Base-by-base conservation (phyloP, 2,329 filamentous ascomycete species). In the Trichophyton schoenleinii region DNA sequence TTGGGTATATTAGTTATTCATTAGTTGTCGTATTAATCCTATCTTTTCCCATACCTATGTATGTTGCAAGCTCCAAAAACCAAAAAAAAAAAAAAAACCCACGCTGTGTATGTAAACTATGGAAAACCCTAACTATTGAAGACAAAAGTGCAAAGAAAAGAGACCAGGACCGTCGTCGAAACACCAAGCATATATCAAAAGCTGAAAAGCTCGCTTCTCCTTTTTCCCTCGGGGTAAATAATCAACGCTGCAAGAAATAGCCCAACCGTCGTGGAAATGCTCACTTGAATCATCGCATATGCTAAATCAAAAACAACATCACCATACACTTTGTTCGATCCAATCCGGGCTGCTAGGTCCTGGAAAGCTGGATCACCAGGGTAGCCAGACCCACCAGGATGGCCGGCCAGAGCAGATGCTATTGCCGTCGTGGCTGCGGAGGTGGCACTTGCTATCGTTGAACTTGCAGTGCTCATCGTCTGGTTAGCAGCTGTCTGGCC, bases 241-340 rank as follows among this genome's bases (percentile, higher is more conserved):
- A 79, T 70, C 59, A 78, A 67, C 11, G 76, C 75, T 15, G 76
- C 75, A 61, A 79, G 64, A 64, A 78, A 79, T 48, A 79, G 64
- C 0, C 77, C 77, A 7, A 78, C 75, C 1, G 76, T 77, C 55
- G 77, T 79, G 1, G 75, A 76, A 64, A 78, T 77, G 7, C 75
- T 75, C 20, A 79, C 72, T 67, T 78, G 75, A 3, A 79, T 70
- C 75, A 78, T 78, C 6, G 75, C 75, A 63, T 74, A 78, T 7
- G 73, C 77, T 55, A 78, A 70, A 57, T 76, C 73, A 61, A 76
- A 77, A 8, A 75, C 72, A 52, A 71, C 68, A 49, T 68, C 68
- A 31, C 63, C 60, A 57, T 71, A 71, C 11, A 69, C 64, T 44
- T 64, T 61, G 46, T 60, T 80, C 0, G 75, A 75, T n/a, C 62